A percentile compares a stretch with the other conserved stretches of the same genome.
Conservation (phyloP, 2,329 filamentous ascomycete species). For the Plenodomus tracheiphilus region DNA sequence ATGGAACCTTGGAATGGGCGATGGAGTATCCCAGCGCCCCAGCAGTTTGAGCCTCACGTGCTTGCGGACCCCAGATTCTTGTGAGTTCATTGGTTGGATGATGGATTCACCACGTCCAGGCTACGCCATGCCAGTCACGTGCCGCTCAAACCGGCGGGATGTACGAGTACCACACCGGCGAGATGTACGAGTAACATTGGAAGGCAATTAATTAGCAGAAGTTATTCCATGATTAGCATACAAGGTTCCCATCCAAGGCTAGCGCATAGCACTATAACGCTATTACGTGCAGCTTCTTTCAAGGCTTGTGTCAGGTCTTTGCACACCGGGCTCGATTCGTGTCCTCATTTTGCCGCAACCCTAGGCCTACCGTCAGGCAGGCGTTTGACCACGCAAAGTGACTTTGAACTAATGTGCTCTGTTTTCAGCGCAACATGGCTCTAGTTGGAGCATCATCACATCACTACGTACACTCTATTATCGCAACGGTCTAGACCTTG, state of each 20-base stretch:
- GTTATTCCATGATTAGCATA: slow-evolving; percentile 32
- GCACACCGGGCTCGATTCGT: slow-evolving; percentile 12
- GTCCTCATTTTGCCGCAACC: background rate
- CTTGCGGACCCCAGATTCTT: too few species aligned
- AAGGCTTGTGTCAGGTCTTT: slow-evolving; percentile 13
- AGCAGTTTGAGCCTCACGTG: too few species aligned
- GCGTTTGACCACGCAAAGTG: background rate
- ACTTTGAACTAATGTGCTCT: too few species aligned
- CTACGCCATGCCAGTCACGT: too few species aligned
- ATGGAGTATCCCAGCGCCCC: too few species aligned
- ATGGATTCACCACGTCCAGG: too few species aligned
- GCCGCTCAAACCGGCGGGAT: too few species aligned
- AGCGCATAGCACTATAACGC: slow-evolving; percentile 28
- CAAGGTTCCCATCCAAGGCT: slow-evolving; percentile 25
- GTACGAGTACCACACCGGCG: too few species aligned
- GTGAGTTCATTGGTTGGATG: too few species aligned
- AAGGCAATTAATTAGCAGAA: slow-evolving; percentile 37
- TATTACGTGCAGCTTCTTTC: slow-evolving; percentile 25
- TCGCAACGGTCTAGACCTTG: background rate
- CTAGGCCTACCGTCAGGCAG: background rate
- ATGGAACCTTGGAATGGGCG: slow-evolving; percentile 13
- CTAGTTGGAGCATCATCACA: too few species aligned
- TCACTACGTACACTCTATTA: slow-evolving; percentile 10
- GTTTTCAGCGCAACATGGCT: too few species aligned
- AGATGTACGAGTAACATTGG: slow-evolving; percentile 1